Evolutionary conservation across 2,329 filamentous ascomycete species (phyloP), one percentile per base, ranked within the genome.

Genomic region (Helotiales sp.): DNA sequence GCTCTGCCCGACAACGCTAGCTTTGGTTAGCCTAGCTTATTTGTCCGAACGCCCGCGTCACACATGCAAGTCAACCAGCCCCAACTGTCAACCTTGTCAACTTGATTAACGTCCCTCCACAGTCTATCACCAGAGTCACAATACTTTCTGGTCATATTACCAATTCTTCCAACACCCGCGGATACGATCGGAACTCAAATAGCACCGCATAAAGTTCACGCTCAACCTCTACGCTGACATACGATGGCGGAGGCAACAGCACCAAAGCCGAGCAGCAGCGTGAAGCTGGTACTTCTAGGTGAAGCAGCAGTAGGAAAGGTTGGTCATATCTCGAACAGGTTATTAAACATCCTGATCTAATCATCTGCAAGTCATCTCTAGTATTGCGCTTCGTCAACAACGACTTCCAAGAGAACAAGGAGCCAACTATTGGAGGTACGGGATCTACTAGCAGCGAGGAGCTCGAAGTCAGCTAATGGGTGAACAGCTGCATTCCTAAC

Each of bases 371-470:
- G 95, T 98, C 95, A 50, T 99, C 95, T 46, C 87, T 99, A 58
- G 95, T 99, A 63, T 84, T 99, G 73, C 91, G 95, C 72, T 99
- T 99, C 77, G 95, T 99, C 73, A 98, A 98, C 83, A 95, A 99
- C 79, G 93, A 98, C 77, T 99, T 99, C 72, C 95, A 99, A 80
- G 95, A 98, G 78, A 98, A 98, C 78, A 98, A 98, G 81, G 95
- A 99, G 76, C 95, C 95, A 62, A 99, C 95, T 65, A 99, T 99
- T 77, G 95, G 95, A 82, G 92, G 92, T 96, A 83, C 65, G 82
- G 38, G 9, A 47, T 46, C 34, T 33, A n/a, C 7, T 30, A 24
- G 6, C 15, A 31, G 33, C 27, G 12, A n/a, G n/a, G 34, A 34
- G n/a, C 19, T 8, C 12, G 31, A 6, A 47, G n/a, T 24, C 42